Base-by-base conservation (phyloP, 208 protist genomes). In the Trypanosoma congolense region DNA sequence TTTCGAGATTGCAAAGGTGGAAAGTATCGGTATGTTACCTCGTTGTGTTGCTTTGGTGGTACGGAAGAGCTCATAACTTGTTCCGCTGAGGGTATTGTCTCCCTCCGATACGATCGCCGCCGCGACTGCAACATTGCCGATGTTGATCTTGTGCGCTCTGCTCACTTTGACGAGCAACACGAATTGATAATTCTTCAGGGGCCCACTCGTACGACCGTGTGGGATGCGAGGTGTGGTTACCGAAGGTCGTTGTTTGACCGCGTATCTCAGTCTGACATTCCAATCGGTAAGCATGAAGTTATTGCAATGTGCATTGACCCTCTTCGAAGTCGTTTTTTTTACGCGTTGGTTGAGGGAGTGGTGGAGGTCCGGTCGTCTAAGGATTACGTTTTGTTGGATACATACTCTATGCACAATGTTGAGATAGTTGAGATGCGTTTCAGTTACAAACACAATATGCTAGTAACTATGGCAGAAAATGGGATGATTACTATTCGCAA, bases 11-110 rank as follows among this genome's bases (percentile, higher is more conserved):
- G 42, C 10, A 8, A 43, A 24, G 46, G 26, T 33, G 36, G 46
- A 46, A 47, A 54, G 51, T 56, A 21, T 29, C 56, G 36, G 48
- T 43, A 47, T 31, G 68, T 73, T 49, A 57, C 59, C 51, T 78
- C 64, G 14, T 22, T 75, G 25, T 42, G 47, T 10, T 83, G 83
- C 48, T 80, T 81, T 65, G 54, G 44, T 1, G 43, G 52, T 40
- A 75, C 74, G 29, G 71, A 83, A 31, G 83, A 91, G 58, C 60
- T 91, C 35, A 61, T 91, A 22, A 76, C 58, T 45, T 73, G 68
- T 49, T 83, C 80, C 0, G 51, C 68, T 22, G 80, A 86, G 58
- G 30, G 49, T 16, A 73, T 91, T 59, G 65, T 69, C 31, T 83
- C 68, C 50, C 55, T 83, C 61, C 72, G 63, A 46, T 78, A 71